Conservation (phyloP, 176 grass and related monocot genomes). For the Areca catechu region DNA sequence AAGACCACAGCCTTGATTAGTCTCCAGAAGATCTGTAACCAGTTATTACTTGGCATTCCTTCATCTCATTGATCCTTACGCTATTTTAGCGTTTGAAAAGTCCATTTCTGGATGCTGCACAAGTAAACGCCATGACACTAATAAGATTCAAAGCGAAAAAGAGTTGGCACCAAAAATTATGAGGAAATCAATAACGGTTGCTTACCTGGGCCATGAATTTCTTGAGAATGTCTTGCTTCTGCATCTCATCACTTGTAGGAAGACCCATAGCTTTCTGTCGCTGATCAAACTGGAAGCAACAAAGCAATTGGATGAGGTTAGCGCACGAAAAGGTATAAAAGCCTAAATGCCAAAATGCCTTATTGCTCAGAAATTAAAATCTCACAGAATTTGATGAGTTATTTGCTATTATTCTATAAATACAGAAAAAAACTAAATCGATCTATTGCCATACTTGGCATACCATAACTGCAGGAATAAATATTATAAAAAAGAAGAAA, state of each 20-base stretch:
- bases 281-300: conserved; percentile 63
- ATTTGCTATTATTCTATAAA: too few species aligned
- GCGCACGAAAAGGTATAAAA: neutral
- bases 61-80: neutral
- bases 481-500: too few species aligned
- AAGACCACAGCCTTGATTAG: too few species aligned
- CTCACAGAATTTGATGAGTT: too few species aligned
- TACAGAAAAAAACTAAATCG: too few species aligned
- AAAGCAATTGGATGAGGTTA: neutral
- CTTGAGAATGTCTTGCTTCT: conserved; percentile 95
- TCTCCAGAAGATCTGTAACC: too few species aligned
- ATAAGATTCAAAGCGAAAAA: neutral
- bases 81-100: conserved; percentile 41
- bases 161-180: neutral
- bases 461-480: too few species aligned
- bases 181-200: neutral
- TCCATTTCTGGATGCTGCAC: conserved; percentile 44
- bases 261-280: conserved; percentile 98
- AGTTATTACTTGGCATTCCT: too few species aligned
- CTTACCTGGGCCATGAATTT: conserved; percentile 88
- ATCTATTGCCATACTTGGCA: too few species aligned
- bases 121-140: conserved; percentile 7
- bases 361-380: too few species aligned
- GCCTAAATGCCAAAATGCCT: too few species aligned
- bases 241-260: conserved; percentile 77